Conservation (phyloP, 768 basidiomycete genomes). For the Candolleomyces efflorescens region DNA sequence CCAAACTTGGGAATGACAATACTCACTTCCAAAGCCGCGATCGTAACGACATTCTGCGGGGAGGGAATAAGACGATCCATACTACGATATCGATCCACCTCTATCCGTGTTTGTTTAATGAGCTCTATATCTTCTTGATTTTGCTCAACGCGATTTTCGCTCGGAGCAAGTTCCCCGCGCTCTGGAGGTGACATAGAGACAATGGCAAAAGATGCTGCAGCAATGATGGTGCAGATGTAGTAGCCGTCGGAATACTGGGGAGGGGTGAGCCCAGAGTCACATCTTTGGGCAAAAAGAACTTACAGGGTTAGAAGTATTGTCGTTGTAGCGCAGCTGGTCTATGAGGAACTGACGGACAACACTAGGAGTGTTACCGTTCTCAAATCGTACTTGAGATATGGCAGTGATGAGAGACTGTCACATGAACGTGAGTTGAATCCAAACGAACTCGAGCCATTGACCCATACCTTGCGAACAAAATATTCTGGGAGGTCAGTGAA, state of each 20-base stretch:
- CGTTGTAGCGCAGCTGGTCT: conserved; percentile 92
- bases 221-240: conserved; percentile 84
- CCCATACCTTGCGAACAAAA: conserved; percentile 85
- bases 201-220: conserved; percentile 74
- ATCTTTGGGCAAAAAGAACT: conserved; percentile 21
- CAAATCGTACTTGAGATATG: conserved; percentile 82
- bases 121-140: conserved; percentile 66
- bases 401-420: conserved; percentile 72
- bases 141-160: conserved; percentile 62
- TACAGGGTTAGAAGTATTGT: conserved; percentile 88
- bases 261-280: not conserved
- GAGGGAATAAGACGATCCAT: conserved; percentile 96
- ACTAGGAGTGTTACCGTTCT: conserved; percentile 80
- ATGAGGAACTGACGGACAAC: conserved; percentile 86
- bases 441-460: not conserved
- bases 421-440: conserved; percentile 1
- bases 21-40: conserved; percentile 84
- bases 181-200: conserved; percentile 77
- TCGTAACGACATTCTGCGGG: conserved; percentile 88
- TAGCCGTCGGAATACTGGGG: conserved; percentile 84
- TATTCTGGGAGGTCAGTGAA: conserved; percentile 91
- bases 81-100: conserved; percentile 87
- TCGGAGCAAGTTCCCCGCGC: conserved; percentile 69
- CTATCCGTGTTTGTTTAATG: conserved; percentile 68
- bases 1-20: not conserved